Base-by-base conservation (phyloP, 345 rosid genomes). In the Populus tremula region DNA sequence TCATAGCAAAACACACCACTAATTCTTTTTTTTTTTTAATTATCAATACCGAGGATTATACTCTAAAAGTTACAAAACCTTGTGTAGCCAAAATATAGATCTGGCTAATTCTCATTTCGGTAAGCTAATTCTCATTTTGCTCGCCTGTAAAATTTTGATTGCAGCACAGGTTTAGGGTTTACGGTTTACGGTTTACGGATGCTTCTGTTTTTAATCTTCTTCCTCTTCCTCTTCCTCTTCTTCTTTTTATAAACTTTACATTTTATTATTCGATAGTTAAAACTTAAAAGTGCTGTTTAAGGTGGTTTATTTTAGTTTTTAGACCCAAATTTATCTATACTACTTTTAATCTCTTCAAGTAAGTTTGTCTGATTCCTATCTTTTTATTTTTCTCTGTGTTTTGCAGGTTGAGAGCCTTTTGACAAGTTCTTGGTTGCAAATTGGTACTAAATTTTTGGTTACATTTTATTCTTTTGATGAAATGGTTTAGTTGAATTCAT, bases 351-450 rank as follows among this genome's bases (percentile, higher is more conserved):
- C 33, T 72, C 25, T 10, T 9, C 23, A 11, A 4, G 4, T 27
- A 25, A 50, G 56, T 17, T 17, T 17, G 18, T 50, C 5, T 72
- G 67, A 36, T 54, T 54, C 62, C 33, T 35, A 18, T 12, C 59
- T 10, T 59, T 20, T 71, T 36, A 50, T 71, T 14, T 13, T 36
- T 10, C 38, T 35, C 35, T 20, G 5, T 2, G 56, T 54, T 69
- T 76, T 75, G 74, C 78, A 75, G 72, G 75, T 75, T 70, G 69
- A 43, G 21, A 53, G n/a, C 43, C 31, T 72, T 39, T 39, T 67
- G 23, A 71, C 43, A 33, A 23, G 74, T 64, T 70, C 36, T 43
- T 68, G 73, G 36, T 68, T 70, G 56, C 77, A 53, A 47, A 62
- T 62, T 72, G 66, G 45, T 50, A 59, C 35, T 38, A 33, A 53